These are phyloP conservation scores for Rhynchospora tenuis DNA, from an alignment of 176 grass and related monocot species.

Conservation along the genomic window DNA sequence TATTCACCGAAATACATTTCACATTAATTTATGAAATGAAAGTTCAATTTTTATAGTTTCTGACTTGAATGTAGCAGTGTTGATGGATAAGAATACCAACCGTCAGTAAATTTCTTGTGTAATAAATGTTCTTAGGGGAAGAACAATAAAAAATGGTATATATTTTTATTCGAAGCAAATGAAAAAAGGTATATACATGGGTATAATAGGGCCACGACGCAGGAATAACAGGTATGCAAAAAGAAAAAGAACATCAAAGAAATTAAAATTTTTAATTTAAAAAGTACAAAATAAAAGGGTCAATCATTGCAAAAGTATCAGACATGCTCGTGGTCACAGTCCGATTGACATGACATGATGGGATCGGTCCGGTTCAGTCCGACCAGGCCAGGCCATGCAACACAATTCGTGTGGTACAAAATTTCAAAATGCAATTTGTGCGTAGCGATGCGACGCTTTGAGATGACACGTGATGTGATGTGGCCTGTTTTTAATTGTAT, in stretches of 20 bases:
- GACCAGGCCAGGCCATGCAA: neutral
- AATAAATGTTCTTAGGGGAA: neutral
- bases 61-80: no score
- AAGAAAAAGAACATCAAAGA: neutral
- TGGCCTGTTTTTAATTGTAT: neutral
- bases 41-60: neutral
- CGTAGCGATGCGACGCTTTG: neutral
- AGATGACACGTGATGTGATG: constrained; percentile 18
- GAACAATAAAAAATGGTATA: neutral
- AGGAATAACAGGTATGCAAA: neutral
- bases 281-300: neutral
- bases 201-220: no score
- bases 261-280: neutral
- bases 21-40: no score
- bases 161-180: no score
- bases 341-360: constrained; percentile 1
- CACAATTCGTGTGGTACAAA: neutral
- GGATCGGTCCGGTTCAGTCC: neutral
- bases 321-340: constrained; percentile 11
- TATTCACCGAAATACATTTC: neutral
- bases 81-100: neutral
- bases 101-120: neutral
- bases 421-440: neutral
- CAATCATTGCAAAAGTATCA: constrained; percentile 9
- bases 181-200: no score